Base-by-base conservation (phyloP, 306 rosid genomes). In the Erythrophleum fordii region DNA sequence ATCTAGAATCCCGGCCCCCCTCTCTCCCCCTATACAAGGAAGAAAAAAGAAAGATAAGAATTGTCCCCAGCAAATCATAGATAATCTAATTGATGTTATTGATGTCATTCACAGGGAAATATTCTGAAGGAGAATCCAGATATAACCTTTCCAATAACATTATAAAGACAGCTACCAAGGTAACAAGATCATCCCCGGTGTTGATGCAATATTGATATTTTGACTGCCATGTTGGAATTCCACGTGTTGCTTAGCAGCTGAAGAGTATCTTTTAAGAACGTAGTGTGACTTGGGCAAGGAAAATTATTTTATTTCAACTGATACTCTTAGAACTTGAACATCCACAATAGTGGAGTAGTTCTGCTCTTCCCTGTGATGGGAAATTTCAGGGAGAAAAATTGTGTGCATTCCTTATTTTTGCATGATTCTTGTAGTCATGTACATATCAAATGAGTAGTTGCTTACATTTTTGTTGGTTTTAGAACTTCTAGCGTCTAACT, bases 51-150 rank as follows among this genome's bases (percentile, higher is more conserved):
- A n/a, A 80, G 29, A 16, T 58, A 64, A 68, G 20, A 41, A 16
- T 26, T 72, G 68, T 26, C 8, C 31, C 12, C 58, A 18, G 62
- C 10, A 58, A 28, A 8, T 61, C 10, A 48, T 8, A 62, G 34
- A 23, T 31, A 42, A 20, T 73, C 75, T 39, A 66, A 59, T 67
- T 71, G 51, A 72, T 76, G 68, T 45, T 52, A 11, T 42, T 72
- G 60, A 18, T 22, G n/a, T 80, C 70, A 67, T 34, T 64, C 46
- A 56, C 84, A 95, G 98, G 99, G 44, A 86, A 64, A 79, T 95
- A 91, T 88, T 81, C 88, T 55, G 97, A 93, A 90, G 99, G 97
- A 77, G 97, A 95, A 84, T 95, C 95, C 34, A 87, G 97, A 87
- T 91, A 95, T 85, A 91, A 87, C 84, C 81, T 89, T 69, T 88